A percentile compares a stretch with the other conserved stretches of the same genome.
These are phyloP conservation scores for Blastocystis sp. DNA, from an alignment of 352 stramenopile species.

Conservation along the genomic window DNA sequence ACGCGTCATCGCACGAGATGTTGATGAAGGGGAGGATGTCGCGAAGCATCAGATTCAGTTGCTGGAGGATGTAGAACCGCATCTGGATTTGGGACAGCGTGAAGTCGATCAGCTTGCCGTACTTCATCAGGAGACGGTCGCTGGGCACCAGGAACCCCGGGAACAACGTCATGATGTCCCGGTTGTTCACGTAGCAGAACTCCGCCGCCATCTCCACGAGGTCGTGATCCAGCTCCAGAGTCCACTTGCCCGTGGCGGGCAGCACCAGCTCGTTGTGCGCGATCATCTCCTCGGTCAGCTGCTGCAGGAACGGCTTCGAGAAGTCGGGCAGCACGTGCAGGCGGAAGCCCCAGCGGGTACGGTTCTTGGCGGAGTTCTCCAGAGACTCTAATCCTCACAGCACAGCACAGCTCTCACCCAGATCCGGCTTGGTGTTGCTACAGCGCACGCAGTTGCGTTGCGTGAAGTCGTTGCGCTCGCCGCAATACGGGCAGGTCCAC, in stretches of 20 bases:
- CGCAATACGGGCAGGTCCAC: conserved; percentile 45
- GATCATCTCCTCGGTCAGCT: conserved; percentile 49
- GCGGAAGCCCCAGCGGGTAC: conserved; percentile 61
- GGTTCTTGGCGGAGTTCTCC: background rate
- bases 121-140: conserved; percentile 65
- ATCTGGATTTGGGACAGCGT: conserved; percentile 40
- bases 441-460: conserved; percentile 7
- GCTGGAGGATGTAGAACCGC: conserved; percentile 64
- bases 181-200: conserved; percentile 57
- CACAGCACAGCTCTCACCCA: background rate
- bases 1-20: conserved; percentile 60
- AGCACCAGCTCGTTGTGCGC: conserved; percentile 29
- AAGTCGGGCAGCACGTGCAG: conserved; percentile 61
- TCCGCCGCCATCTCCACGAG: conserved; percentile 52
- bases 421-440: conserved; percentile 10
- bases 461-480: conserved; percentile 22
- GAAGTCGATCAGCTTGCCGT: conserved; percentile 47
- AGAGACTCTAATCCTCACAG: background rate
- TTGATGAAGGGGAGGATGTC: conserved; percentile 59
- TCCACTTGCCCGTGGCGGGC: conserved; percentile 38
- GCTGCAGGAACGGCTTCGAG: background rate
- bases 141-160: conserved; percentile 20
- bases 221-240: conserved; percentile 29
- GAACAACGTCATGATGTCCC: conserved; percentile 59
- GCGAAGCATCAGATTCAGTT: conserved; percentile 42